These are phyloP conservation scores for Rhodotorula sp. DNA, from an alignment of 1,284 basidiomycete species.

Conservation along the genomic window DNA sequence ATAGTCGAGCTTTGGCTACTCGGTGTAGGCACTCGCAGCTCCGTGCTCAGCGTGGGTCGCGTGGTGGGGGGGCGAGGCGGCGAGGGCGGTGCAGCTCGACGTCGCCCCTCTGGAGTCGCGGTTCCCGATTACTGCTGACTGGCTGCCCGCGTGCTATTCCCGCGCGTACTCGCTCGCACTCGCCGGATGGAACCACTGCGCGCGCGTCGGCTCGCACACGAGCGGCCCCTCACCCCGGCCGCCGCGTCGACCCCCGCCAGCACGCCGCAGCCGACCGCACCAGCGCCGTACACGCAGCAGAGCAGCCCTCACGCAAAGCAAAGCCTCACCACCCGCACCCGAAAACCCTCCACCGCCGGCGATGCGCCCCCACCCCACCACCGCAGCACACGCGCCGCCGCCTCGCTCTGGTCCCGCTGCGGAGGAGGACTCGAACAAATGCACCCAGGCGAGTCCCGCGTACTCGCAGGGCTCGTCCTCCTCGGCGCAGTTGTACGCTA, in stretches of 20 bases:
- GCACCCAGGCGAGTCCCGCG: conserved; percentile 30
- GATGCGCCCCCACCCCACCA: background rate
- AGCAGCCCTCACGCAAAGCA: background rate
- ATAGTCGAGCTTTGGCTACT: background rate
- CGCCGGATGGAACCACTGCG: background rate
- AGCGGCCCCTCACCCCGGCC: background rate
- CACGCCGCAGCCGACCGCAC: background rate
- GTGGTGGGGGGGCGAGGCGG: no score
- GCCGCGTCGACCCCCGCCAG: background rate
- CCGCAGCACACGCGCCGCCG: background rate
- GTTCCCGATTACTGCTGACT: no score
- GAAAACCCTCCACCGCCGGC: conserved; percentile 2
- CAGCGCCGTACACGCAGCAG: background rate
- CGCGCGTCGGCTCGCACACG: background rate
- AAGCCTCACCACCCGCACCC: background rate
- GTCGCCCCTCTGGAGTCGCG: background rate
- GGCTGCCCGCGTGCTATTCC: no score
- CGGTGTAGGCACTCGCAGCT: background rate
- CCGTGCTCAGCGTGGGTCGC: no score
- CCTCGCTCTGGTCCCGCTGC: conserved; percentile 4
- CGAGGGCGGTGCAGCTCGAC: background rate
- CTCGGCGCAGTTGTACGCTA: conserved; percentile 73
- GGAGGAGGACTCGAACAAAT: conserved; percentile 36
- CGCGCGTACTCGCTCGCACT: no score
- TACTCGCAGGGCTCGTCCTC: conserved; percentile 56